Base-by-base conservation (phyloP, 2,329 filamentous ascomycete species). In the Sarocladium strictum region DNA sequence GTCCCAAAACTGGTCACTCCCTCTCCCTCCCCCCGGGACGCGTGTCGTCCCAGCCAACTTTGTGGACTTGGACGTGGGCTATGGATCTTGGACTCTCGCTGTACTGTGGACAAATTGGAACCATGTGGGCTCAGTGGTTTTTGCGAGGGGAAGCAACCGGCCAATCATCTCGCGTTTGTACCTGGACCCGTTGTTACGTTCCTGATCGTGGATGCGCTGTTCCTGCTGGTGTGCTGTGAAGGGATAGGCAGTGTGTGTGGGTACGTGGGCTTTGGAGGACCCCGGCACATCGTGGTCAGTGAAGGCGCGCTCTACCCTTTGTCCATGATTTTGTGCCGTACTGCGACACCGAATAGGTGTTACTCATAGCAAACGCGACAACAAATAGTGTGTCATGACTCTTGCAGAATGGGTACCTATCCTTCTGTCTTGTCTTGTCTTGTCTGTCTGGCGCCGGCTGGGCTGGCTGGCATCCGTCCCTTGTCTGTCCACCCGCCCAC, bases 141-240 rank as follows among this genome's bases (percentile, higher is more conserved):
- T 35, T 49, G 35, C 40, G 38, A 11, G 17, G 38, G 32, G 41
- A 51, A 3, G 27, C 21, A 41, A 7, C 14, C 32, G 24, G 26
- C 53, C 56, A 57, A 57, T 55, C 29, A 38, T 17, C 17, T 24
- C n/a, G 40, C 24, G 2, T 19, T 11, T 55, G 56, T 57, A 32
- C 55, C 55, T 57, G 55, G 49, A 45, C 21, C 26, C 47, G 10
- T 35, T 51, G 47, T 17, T 51, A 21, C 47, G 47, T 51, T 51
- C 47, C 29, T 51, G 29, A 35, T 32, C 27, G 47, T 51, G 47
- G 43, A 32, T 49, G 43, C 43, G 26, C 26, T 26, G 41, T 4
- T 21, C 17, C 10, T 11, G 41, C 17, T 49, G 43, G 21, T 7
- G 29, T 47, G 43, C 23, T 47, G 24, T 51, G 47, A 29, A 35